Conservation (phyloP, 2,329 filamentous ascomycete species). For the Nemania sp. region DNA sequence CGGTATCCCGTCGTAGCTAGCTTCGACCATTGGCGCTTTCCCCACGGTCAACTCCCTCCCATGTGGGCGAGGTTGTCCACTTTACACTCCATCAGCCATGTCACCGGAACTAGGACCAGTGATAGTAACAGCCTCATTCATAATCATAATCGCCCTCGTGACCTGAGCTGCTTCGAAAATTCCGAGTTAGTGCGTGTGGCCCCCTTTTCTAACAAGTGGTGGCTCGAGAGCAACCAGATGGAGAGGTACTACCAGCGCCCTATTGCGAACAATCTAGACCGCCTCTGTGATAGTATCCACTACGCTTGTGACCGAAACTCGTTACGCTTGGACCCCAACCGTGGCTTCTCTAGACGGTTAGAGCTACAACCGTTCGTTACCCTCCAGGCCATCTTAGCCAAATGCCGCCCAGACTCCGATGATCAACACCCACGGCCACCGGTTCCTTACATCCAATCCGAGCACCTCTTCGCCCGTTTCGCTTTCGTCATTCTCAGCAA, state of each 20-base stretch:
- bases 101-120: background rate
- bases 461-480: slow-evolving; percentile 26
- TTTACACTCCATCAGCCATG: background rate
- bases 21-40: slow-evolving; percentile 33
- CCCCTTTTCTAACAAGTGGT: slow-evolving; percentile 8
- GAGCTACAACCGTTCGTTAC: background rate
- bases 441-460: background rate
- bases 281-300: background rate
- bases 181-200: background rate
- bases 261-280: too few relatives aligned
- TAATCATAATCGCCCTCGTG: background rate
- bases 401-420: background rate
- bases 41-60: slow-evolving; percentile 16
- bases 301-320: background rate
- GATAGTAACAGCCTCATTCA: background rate
- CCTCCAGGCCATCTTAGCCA: background rate
- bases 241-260: slow-evolving; percentile 11
- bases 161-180: background rate
- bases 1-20: slow-evolving; percentile 24
- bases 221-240: slow-evolving; percentile 26
- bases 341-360: background rate
- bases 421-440: background rate
- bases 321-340: background rate
- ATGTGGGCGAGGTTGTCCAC: background rate
- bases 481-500: slow-evolving; percentile 15